Evolutionary conservation across 1,284 basidiomycete species (phyloP).

Genomic region (Lentinus polychrous): DNA sequence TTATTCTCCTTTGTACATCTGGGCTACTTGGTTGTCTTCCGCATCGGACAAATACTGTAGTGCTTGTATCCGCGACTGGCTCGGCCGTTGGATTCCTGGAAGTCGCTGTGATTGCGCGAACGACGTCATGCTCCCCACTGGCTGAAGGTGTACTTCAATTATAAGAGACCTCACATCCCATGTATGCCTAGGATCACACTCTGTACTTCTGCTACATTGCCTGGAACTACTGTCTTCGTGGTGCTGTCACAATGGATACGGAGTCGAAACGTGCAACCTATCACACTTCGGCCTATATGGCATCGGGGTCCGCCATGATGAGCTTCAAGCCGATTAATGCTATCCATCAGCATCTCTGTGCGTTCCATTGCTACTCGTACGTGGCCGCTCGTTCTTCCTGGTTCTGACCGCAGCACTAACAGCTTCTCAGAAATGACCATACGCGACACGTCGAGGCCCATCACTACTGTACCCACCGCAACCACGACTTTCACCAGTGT

Average conservation of each 20-base stretch:
- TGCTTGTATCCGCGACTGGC: background rate
- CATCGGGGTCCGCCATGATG: slow-evolving; percentile 33
- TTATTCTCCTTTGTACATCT: no score
- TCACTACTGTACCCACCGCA: slow-evolving; percentile 36
- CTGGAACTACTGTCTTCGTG: background rate
- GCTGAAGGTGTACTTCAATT: background rate
- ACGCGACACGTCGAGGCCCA: slow-evolving; percentile 34
- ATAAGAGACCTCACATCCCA: background rate
- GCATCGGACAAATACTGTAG: no score
- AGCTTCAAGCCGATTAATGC: slow-evolving; percentile 38
- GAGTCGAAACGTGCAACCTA: slow-evolving; percentile 23
- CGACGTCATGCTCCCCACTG: slow-evolving; percentile 5
- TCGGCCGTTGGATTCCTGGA: no score
- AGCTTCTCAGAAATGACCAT: slow-evolving; percentile 26
- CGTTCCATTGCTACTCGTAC: slow-evolving; percentile 33
- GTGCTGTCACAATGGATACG: slow-evolving; percentile 16
- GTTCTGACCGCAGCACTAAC: background rate
- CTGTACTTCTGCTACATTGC: background rate
- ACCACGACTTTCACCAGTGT: slow-evolving; percentile 26
- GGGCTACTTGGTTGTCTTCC: no score
- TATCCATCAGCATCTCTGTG: slow-evolving; percentile 44
- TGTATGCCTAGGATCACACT: background rate
- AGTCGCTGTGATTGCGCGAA: background rate
- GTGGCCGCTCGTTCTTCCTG: slow-evolving; percentile 7
- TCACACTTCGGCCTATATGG: slow-evolving; percentile 22